These are phyloP conservation scores for Pleurotus tuber-regium DNA, from an alignment of 768 basidiomycete genomes.

Conservation along the genomic window DNA sequence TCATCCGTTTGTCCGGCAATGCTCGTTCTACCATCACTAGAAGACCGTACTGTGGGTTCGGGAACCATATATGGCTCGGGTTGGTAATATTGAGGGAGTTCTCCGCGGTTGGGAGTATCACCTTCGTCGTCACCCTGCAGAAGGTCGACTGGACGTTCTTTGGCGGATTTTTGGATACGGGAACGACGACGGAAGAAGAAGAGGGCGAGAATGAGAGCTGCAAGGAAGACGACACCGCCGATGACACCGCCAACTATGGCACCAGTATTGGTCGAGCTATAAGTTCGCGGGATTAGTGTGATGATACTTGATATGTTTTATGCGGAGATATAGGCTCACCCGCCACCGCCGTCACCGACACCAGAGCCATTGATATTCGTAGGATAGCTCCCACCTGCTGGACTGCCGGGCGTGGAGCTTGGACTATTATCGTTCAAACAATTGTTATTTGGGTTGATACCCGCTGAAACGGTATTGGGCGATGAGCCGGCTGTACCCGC, in stretches of 20 bases:
- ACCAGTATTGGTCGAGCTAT: conserved; percentile 38
- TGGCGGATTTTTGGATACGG: conserved; percentile 31
- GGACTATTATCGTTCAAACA: conserved; percentile 65
- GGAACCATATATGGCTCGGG: conserved; percentile 77
- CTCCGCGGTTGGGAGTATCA: conserved; percentile 35
- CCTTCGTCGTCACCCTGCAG: conserved; percentile 60
- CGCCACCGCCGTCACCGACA: conserved; percentile 24
- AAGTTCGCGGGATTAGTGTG: too few relatives aligned
- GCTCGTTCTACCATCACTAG: conserved; percentile 29
- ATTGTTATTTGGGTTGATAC: conserved; percentile 42
- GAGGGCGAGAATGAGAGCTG: conserved; percentile 37
- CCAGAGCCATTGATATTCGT: conserved; percentile 45
- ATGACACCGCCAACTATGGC: conserved; percentile 58
- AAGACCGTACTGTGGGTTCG: conserved; percentile 50
- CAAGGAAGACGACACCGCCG: conserved; percentile 49
- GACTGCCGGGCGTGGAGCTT: conserved; percentile 72
- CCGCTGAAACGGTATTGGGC: conserved; percentile 51
- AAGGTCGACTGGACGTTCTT: conserved; percentile 67
- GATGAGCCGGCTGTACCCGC: conserved; percentile 68
- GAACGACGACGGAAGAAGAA: conserved; percentile 51
- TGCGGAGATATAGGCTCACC: too few relatives aligned
- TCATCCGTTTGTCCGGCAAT: conserved; percentile 24
- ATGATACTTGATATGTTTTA: too few relatives aligned
- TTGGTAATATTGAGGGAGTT: conserved; percentile 67
- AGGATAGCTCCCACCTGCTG: conserved; percentile 72